Evolutionary conservation across 2,329 filamentous ascomycete species (phyloP), one percentile per base, ranked within the genome.

Genomic region (Hortaea werneckii): DNA sequence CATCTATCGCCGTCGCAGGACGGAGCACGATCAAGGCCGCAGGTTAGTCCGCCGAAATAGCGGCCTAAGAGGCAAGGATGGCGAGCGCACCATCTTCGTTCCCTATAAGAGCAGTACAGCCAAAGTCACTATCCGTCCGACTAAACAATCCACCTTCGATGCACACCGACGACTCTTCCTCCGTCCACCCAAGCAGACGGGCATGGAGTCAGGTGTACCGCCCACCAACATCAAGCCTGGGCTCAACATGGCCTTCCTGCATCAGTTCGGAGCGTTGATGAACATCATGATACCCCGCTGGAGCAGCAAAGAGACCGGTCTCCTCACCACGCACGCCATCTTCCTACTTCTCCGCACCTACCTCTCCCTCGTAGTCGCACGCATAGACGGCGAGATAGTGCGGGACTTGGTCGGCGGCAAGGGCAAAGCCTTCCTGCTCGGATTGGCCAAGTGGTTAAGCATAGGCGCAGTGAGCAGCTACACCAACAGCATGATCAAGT

Each of bases 401-500:
- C 79, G 92, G 50, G 92, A 98, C 67, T 71, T 98, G 26, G 90
- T 98, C n/a, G 88, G 87, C 7, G 92, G 92, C 7, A 89, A 95
- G 58, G 90, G 90, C 12, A 88, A 82, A 58, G 77, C 80, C 0
- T 98, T 98, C 63, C 70, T 92, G 6, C 85, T 83, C 80, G 92
- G 92, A 5, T 83, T 98, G 40, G 65, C 83, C 41, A 95, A 96
- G 74, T 98, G 92, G 92, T 88, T 89, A 54, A 88, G 90, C 3
- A 82, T 98, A 32, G 92, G 92, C 37, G 87, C 85, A 2, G 82
- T 96, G 52, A 90, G 89, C 6, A 94, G 90, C 0, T 98, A 98
- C 62, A 95, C 90, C 42, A 98, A 98, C 65, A 88, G 90, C 45
- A 95, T 94, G 85, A 98, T 98, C 74, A 96, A 96, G 67, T 98